phyloP scores from a whole-genome alignment of 2,329 filamentous ascomycete genomes.

The Furcasterigmium furcatum region DNA sequence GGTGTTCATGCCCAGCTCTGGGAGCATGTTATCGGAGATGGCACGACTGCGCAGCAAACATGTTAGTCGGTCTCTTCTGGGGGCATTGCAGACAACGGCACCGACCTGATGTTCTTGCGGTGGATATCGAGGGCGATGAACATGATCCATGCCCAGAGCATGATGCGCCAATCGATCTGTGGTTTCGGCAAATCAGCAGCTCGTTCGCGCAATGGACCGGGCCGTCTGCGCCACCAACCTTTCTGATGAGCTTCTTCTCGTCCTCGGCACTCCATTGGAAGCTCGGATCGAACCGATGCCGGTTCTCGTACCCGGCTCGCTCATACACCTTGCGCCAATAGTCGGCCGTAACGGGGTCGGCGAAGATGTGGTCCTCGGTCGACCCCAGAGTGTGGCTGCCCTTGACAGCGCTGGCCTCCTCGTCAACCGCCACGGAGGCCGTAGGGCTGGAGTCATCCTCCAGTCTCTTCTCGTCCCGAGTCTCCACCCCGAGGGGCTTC shows the following conservation, averaged over 20 bases:
- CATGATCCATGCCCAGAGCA: conserved; percentile 41
- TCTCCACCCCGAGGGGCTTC: neutral
- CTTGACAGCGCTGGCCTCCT: neutral
- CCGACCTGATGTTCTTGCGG: conserved; percentile 38
- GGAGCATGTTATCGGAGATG: conserved; percentile 34
- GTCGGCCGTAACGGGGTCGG: conserved; percentile 47
- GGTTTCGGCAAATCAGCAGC: neutral
- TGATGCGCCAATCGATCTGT: conserved; percentile 42
- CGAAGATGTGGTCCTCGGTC: conserved; percentile 38
- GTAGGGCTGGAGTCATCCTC: neutral
- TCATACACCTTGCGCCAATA: conserved; percentile 53
- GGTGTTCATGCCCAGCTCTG: conserved; percentile 35
- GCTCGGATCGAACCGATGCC: conserved; percentile 55
- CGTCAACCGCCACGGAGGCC: neutral
- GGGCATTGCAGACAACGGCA: too few relatives aligned
- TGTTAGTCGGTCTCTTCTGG: too few relatives aligned
- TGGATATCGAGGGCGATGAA: conserved; percentile 44
- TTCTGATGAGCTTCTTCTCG: conserved; percentile 41
- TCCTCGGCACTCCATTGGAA: conserved; percentile 41
- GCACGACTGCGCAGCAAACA: too few relatives aligned
- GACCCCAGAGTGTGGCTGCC: conserved; percentile 22
- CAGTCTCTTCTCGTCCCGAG: neutral
- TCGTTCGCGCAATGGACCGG: neutral
- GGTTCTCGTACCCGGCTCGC: conserved; percentile 55
- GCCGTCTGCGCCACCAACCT: conserved; percentile 24